Conservation (phyloP, 768 basidiomycete genomes). For the Leccinum arenicola region DNA sequence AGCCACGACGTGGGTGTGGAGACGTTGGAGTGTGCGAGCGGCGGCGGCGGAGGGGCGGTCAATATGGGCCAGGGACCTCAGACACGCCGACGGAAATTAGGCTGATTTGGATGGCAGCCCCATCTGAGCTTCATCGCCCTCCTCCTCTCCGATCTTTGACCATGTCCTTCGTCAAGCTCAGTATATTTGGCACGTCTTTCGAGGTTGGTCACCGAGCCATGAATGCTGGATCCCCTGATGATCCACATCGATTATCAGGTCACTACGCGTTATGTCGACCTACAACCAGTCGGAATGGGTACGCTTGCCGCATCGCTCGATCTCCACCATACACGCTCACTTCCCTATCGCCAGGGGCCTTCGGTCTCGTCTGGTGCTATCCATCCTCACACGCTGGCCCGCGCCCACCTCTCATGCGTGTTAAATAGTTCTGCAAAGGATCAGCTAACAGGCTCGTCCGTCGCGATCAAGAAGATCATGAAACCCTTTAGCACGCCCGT, state of each 20-base stretch:
- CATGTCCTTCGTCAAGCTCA: constrained; percentile 97
- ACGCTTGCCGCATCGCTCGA: constrained; percentile 30
- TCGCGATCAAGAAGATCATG: constrained; percentile 99
- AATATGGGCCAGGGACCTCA: constrained; percentile 14
- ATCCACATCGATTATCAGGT: constrained; percentile 46
- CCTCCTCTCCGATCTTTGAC: constrained; percentile 7
- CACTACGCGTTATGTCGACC: constrained; percentile 97
- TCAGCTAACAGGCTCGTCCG: constrained; percentile 88
- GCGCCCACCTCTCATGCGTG: constrained; percentile 11
- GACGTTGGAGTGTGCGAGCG: neutral
- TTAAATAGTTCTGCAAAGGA: constrained; percentile 81
- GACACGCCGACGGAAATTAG: constrained; percentile 21
- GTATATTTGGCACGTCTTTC: constrained; percentile 98
- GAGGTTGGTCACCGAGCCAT: constrained; percentile 53
- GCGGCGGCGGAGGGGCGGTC: neutral
- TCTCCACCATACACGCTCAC: constrained; percentile 16
- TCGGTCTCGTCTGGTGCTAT: constrained; percentile 93
- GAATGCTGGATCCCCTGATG: constrained; percentile 15
- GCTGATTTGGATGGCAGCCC: constrained; percentile 10
- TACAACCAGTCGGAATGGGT: constrained; percentile 99
- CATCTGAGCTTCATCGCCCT: neutral
- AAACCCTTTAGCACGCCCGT: constrained; percentile 99
- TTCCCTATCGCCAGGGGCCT: constrained; percentile 57
- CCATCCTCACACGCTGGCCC: neutral
- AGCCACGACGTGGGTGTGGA: neutral